These are phyloP conservation scores for Rhododendron simsii DNA, from an alignment of 148 eudicot species.

Conservation along the genomic window DNA sequence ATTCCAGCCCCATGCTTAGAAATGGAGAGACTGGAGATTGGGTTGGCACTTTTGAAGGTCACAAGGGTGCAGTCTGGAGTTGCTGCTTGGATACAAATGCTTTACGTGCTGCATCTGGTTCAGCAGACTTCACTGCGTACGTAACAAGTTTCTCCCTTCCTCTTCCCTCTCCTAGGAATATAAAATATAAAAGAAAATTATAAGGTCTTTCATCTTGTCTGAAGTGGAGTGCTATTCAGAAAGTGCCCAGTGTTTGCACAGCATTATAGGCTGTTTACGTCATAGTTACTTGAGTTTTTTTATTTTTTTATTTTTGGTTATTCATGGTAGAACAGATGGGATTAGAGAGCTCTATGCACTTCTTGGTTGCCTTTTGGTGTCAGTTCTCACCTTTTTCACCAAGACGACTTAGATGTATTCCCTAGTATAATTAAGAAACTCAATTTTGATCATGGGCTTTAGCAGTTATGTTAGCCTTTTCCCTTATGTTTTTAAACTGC, in stretches of 20 bases:
- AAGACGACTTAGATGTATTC: background rate
- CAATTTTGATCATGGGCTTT: background rate
- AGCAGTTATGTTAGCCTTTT: background rate
- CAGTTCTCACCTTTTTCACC: background rate
- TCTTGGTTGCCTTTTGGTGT: background rate
- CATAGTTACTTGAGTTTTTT: background rate
- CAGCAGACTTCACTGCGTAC: slow-evolving; percentile 86
- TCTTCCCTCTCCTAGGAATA: background rate
- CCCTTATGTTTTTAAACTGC: background rate
- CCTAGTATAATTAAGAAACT: background rate
- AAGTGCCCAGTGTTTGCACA: background rate
- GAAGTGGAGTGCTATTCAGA: background rate
- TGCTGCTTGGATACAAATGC: slow-evolving; percentile 78
- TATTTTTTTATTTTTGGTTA: background rate
- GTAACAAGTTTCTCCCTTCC: slow-evolving; percentile 6
- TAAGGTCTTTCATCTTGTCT: background rate
- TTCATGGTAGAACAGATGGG: background rate
- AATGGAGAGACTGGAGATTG: slow-evolving; percentile 94
- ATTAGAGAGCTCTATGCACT: background rate
- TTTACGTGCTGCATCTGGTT: slow-evolving; percentile 73
- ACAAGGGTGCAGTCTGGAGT: slow-evolving; percentile 93
- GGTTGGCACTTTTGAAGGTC: slow-evolving; percentile 90
- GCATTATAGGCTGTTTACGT: background rate
- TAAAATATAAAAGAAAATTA: background rate
- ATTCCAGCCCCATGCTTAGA: slow-evolving; percentile 81